phyloP scores from a whole-genome alignment of 2,329 filamentous ascomycete genomes.

The Knufia fluminis region DNA sequence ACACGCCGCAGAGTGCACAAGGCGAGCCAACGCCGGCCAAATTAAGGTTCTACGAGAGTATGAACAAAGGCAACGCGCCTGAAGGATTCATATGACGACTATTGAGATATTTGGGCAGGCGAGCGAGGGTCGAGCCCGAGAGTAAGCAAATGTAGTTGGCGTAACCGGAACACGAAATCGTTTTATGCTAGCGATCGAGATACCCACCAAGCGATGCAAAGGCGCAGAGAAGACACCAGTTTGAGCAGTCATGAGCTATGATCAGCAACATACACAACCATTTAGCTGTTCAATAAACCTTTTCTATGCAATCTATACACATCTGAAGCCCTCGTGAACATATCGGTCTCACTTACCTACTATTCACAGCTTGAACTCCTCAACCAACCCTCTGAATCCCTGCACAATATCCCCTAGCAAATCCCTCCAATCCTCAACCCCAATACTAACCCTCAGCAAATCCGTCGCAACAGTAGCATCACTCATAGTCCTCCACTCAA shows the following conservation, averaged over 20 bases:
- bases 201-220: neutral
- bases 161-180: too few species aligned
- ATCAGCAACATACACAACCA: neutral
- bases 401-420: slow-evolving; percentile 63
- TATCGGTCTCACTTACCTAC: too few species aligned
- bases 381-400: slow-evolving; percentile 51
- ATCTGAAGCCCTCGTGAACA: too few species aligned
- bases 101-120: neutral
- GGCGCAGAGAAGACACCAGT: neutral
- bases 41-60: slow-evolving; percentile 6
- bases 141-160: too few species aligned
- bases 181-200: too few species aligned
- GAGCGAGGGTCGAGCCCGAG: too few species aligned
- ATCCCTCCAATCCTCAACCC: slow-evolving; percentile 80
- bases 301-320: too few species aligned
- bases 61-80: neutral
- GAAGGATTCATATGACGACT: slow-evolving; percentile 1
- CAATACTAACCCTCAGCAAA: slow-evolving; percentile 72
- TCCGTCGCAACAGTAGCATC: slow-evolving; percentile 63
- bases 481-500: slow-evolving; percentile 92
- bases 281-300: neutral
- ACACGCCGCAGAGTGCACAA: neutral
- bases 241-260: too few species aligned
- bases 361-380: slow-evolving; percentile 24
- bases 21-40: neutral